Conservation (phyloP, 306 rosid genomes). For the Luffa aegyptiaca region DNA sequence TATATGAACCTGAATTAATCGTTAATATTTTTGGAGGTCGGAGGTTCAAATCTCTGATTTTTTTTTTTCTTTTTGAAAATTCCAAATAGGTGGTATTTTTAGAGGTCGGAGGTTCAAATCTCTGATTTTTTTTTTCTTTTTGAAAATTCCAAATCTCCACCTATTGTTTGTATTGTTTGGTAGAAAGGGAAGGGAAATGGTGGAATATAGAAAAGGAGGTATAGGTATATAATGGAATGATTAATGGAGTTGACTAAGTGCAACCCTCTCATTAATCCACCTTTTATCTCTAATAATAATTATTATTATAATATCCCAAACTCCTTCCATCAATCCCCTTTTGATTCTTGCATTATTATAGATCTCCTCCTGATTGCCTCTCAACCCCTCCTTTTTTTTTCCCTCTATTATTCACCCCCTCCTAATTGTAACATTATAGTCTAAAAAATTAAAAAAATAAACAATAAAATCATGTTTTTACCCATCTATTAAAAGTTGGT, state of each 20-base stretch:
- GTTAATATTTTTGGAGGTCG: too few species aligned
- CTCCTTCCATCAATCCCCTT: not conserved
- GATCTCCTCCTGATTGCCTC: not conserved
- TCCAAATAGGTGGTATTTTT: too few species aligned
- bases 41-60: too few species aligned
- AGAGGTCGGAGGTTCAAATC: too few species aligned
- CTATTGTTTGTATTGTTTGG: too few species aligned
- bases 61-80: too few species aligned
- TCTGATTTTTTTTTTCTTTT: too few species aligned
- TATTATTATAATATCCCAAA: not conserved
- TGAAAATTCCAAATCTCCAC: too few species aligned
- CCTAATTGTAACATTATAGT: not conserved
- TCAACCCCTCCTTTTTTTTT: not conserved
- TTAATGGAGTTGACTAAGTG: not conserved
- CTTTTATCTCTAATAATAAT: not conserved
- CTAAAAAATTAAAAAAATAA: too few species aligned
- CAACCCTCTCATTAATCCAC: slow-evolving; percentile 5
- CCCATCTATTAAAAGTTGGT: not conserved
- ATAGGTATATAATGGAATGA: not conserved
- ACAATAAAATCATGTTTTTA: not conserved
- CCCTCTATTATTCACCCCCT: not conserved
- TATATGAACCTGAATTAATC: too few species aligned
- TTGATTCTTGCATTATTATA: slow-evolving; percentile 1
- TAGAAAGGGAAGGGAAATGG: not conserved
- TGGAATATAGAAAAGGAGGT: not conserved